Evolutionary conservation across 371 early-diverging fungal genomes (phyloP).

Genomic region (Syncephalastrum monosporum): DNA sequence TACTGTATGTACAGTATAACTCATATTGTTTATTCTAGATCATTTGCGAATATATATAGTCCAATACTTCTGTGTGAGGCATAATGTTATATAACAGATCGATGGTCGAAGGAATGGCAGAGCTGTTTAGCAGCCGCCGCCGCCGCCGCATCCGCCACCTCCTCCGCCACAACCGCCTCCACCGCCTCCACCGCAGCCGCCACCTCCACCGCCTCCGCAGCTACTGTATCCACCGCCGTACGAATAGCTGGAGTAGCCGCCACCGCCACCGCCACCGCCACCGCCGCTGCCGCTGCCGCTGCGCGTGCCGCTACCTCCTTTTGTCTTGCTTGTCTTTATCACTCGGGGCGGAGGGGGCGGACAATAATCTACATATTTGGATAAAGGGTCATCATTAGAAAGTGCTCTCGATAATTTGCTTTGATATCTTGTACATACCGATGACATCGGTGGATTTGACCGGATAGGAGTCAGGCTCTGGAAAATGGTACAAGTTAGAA

Average conservation of each 20-base stretch:
- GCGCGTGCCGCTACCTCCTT: background rate
- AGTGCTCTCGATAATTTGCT: background rate
- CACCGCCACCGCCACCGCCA: background rate
- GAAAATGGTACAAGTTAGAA: no score
- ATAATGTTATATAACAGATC: no score
- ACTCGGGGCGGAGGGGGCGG: background rate
- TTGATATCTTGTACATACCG: background rate
- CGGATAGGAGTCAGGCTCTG: no score
- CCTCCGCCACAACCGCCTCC: constrained; percentile 1
- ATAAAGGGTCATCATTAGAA: background rate
- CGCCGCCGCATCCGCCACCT: constrained; percentile 2
- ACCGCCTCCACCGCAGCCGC: constrained; percentile 1
- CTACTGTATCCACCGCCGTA: no score
- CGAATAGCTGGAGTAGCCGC: background rate
- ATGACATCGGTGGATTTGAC: no score
- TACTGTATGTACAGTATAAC: no score
- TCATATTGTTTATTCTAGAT: no score
- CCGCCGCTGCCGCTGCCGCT: background rate
- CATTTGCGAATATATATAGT: no score
- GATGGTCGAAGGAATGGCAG: no score
- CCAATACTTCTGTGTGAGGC: no score
- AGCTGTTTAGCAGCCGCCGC: background rate
- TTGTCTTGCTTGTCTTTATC: background rate
- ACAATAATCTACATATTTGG: background rate
- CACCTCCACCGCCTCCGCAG: constrained; percentile 2